Base-by-base conservation (phyloP, 371 early-diverging fungal genomes). In the Mortierella sp. region DNA sequence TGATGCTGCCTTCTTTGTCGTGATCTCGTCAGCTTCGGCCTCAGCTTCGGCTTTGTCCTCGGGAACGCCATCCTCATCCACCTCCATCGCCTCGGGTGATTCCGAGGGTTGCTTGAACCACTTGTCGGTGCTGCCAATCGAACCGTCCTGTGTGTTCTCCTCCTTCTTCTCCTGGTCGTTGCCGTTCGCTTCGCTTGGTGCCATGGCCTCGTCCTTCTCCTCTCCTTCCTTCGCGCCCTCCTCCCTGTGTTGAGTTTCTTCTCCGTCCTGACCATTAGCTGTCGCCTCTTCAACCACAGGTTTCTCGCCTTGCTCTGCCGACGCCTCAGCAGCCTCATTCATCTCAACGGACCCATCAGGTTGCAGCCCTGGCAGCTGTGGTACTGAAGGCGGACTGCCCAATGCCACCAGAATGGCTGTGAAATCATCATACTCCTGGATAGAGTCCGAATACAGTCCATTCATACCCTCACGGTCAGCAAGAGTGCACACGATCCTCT, bases 381-480 rank as follows among this genome's bases (percentile, higher is more conserved):
- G 22, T 10, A 39, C 24, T n/a, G 48, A 52, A 37, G 71, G 70
- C n/a, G 47, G 44, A n/a, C 22, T 63, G 64, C 50, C 67, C 75
- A 50, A 86, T 69, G 7, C 61, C 29, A 86, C 82, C n/a, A 86
- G 61, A 61, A 86, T 86, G 40, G 81, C 85, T 24, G 86, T 86
- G 48, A 77, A 81, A 73, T 86, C 86, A 31, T 80, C 85, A 50
- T 81, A 86, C 47, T 81, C 85, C 19, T 86, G 85, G 45, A 81
- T 73, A 50, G 81, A 73, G 41, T 86, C 79, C n/a, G 80, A 67
- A 24, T 81, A 86, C 44, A 86, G 64, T 1, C 67, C 75, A 1
- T 73, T 52, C 65, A 71, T 68, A 0, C 74, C 70, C 63, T 86
- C 86, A 26, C 86, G 74, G 52, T 85, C 85, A 44, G 81, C 74